These are phyloP conservation scores for Paramyrothecium roridum DNA, from an alignment of 2,329 filamentous ascomycete species.

Conservation along the genomic window DNA sequence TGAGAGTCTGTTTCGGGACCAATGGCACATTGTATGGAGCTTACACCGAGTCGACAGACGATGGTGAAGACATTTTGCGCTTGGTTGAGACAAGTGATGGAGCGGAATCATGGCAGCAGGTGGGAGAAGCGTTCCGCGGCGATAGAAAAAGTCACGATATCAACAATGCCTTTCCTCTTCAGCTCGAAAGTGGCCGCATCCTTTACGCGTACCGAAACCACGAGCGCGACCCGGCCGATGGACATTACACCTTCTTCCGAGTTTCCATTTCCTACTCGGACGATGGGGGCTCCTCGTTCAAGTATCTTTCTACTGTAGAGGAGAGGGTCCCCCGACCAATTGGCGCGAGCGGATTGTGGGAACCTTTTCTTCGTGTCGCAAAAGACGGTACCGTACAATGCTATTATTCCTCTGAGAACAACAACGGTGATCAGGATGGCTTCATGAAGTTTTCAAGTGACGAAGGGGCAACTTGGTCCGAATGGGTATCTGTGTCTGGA, in stretches of 20 bases:
- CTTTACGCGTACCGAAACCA: background rate
- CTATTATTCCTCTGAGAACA: background rate
- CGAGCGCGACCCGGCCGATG: background rate
- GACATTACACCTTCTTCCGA: background rate
- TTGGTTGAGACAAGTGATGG: background rate
- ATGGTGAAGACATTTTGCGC: background rate
- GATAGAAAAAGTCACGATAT: background rate
- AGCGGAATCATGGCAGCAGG: background rate
- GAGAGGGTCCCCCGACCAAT: background rate
- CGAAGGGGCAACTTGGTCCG: background rate
- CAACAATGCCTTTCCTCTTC: background rate
- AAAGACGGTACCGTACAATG: background rate
- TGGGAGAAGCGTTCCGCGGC: background rate
- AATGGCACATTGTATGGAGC: background rate
- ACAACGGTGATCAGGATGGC: background rate
- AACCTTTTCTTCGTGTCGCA: background rate
- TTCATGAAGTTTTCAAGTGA: background rate
- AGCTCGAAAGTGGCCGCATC: background rate
- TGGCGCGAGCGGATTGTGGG: background rate
- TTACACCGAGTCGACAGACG: background rate
- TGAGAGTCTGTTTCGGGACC: background rate
- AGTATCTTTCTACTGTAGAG: background rate
- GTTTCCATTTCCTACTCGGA: background rate
- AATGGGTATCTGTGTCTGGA: conserved; percentile 20
- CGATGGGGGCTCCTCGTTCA: background rate